These are phyloP conservation scores for Leucocoprinus birnbaumii DNA, from an alignment of 768 basidiomycete species.

Conservation along the genomic window DNA sequence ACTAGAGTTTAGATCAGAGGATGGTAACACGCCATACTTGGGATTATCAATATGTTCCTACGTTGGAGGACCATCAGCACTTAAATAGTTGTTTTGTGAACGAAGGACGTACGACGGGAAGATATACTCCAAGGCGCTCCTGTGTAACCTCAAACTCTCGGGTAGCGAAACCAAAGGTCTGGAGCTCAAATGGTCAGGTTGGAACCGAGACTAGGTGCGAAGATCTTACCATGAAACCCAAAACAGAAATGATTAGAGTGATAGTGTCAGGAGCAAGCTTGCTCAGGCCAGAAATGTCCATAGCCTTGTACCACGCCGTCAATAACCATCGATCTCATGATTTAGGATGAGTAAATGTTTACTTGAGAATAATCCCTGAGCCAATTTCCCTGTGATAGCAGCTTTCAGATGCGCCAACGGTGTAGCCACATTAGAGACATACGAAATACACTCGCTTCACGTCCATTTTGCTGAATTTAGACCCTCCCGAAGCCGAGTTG, in stretches of 20 bases:
- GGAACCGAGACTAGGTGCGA: neutral
- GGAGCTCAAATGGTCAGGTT: neutral
- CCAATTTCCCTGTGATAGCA: slow-evolving; percentile 56
- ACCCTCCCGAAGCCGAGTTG: slow-evolving; percentile 41
- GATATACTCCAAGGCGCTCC: slow-evolving; percentile 73
- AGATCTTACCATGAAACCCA: slow-evolving; percentile 50
- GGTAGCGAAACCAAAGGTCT: slow-evolving; percentile 65
- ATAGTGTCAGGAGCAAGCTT: slow-evolving; percentile 66
- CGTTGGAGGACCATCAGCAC: slow-evolving; percentile 3
- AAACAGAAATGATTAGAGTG: slow-evolving; percentile 52
- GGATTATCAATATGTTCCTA: slow-evolving; percentile 82
- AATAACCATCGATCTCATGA: no score
- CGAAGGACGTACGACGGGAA: slow-evolving; percentile 52
- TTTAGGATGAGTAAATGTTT: slow-evolving; percentile 4
- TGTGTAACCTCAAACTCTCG: slow-evolving; percentile 70
- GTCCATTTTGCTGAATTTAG: slow-evolving; percentile 63
- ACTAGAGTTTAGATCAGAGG: neutral
- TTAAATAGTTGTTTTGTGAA: neutral
- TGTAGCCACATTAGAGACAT: neutral
- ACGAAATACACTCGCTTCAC: slow-evolving; percentile 69
- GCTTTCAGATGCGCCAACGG: neutral
- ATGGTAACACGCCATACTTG: slow-evolving; percentile 34
- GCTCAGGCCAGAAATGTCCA: slow-evolving; percentile 68
- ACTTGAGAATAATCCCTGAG: slow-evolving; percentile 68
- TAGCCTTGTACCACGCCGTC: slow-evolving; percentile 36